Conservation (phyloP, 1,139 yeast genomes). For the Meyerozyma sp. region DNA sequence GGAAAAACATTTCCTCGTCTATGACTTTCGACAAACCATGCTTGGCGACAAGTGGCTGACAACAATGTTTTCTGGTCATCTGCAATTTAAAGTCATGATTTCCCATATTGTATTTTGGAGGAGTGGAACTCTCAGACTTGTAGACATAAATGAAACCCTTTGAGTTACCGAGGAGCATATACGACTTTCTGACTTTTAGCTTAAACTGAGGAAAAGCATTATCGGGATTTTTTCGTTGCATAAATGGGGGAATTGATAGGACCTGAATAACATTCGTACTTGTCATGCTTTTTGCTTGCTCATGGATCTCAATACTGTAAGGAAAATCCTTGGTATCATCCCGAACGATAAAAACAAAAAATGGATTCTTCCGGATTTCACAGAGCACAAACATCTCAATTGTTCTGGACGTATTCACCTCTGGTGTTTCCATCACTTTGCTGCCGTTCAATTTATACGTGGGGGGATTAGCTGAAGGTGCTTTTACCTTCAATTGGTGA, state of each 20-base stretch:
- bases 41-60: constrained; percentile 19
- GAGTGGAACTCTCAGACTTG: constrained; percentile 5
- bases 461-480: neutral
- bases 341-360: neutral
- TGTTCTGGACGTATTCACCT: neutral
- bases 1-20: constrained; percentile 20
- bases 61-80: constrained; percentile 18
- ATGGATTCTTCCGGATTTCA: neutral
- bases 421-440: neutral
- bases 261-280: neutral
- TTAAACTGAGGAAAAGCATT: constrained; percentile 5
- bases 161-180: constrained; percentile 18
- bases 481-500: neutral
- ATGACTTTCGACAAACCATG: constrained; percentile 10
- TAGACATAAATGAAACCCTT: constrained; percentile 21
- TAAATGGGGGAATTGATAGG: neutral
- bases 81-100: constrained; percentile 18
- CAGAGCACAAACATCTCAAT: neutral
- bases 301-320: constrained; percentile 1
- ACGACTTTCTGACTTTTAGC: constrained; percentile 18
- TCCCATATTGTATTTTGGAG: constrained; percentile 8
- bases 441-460: neutral
- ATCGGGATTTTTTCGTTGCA: neutral
- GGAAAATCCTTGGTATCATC: neutral
- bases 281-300: neutral